Percentiles rank a stretch among this genome's conserved stretches.
Conservation (phyloP, 2,329 filamentous ascomycete genomes). For the Diplodia sapinea region DNA sequence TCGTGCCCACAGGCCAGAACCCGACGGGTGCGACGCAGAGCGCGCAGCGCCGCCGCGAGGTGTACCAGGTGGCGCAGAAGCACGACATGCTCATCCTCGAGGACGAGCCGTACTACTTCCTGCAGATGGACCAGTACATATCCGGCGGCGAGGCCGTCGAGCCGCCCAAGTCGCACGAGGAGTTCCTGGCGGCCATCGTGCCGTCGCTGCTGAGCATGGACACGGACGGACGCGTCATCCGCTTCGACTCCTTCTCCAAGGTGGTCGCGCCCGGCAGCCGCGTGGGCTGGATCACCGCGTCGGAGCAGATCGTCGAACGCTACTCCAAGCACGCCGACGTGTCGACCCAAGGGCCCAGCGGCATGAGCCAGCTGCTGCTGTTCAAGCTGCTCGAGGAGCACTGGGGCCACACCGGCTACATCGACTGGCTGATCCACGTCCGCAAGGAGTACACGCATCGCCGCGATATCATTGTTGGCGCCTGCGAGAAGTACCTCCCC, state of each 20-base stretch:
- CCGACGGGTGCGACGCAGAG: constrained; percentile 86
- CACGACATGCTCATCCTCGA: constrained; percentile 88
- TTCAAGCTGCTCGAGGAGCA: constrained; percentile 91
- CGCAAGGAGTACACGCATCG: constrained; percentile 80
- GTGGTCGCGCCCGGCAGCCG: constrained; percentile 83
- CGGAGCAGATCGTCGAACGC: constrained; percentile 80
- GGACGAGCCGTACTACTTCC: constrained; percentile 93
- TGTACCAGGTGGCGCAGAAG: constrained; percentile 80
- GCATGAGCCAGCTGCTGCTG: constrained; percentile 81
- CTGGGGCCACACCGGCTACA: constrained; percentile 90
- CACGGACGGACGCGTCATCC: constrained; percentile 83
- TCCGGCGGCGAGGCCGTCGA: constrained; percentile 59
- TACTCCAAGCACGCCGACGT: constrained; percentile 84
- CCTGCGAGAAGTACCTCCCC: constrained; percentile 80
- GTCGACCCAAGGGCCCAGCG: constrained; percentile 82
- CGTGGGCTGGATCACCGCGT: constrained; percentile 87
- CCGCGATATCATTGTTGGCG: constrained; percentile 75
- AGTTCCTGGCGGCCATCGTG: constrained; percentile 75
- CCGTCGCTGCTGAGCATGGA: constrained; percentile 82
- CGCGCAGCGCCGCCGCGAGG: constrained; percentile 66
- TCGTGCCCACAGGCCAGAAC: constrained; percentile 83
- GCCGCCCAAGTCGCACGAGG: constrained; percentile 65
- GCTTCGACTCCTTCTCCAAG: constrained; percentile 93
- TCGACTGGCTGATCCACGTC: constrained; percentile 86
- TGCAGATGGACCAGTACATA: constrained; percentile 81